Percentiles rank a stretch among this genome's conserved stretches.
Conservation (phyloP, 768 basidiomycete genomes). For the Podaxis sp. region DNA sequence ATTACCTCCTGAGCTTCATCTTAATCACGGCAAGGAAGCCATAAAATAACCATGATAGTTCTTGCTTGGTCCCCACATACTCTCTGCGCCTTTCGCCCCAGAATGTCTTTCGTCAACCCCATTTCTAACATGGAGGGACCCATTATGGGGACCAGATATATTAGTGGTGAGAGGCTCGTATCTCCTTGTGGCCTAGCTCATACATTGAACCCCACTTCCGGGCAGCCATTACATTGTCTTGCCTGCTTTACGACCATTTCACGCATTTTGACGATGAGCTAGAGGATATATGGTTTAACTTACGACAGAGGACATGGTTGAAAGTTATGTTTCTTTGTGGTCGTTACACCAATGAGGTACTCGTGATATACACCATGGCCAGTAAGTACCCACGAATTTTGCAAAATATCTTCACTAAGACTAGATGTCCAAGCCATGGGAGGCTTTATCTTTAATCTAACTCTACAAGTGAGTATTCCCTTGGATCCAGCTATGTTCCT, state of each 20-base stretch:
- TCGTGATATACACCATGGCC: not conserved
- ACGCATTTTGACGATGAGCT: not conserved
- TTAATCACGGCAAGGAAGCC: no score
- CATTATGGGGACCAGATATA: not conserved
- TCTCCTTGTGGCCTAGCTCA: not conserved
- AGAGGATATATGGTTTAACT: not conserved
- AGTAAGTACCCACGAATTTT: not conserved
- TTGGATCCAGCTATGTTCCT: not conserved
- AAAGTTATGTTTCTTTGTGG: constrained; percentile 2
- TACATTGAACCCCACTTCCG: not conserved
- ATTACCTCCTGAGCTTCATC: no score
- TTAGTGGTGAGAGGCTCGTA: not conserved
- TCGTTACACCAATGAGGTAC: not conserved
- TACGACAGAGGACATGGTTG: not conserved
- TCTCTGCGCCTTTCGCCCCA: not conserved
- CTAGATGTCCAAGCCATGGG: not conserved
- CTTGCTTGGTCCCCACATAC: no score
- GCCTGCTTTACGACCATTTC: not conserved
- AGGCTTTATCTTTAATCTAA: not conserved
- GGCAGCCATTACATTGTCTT: not conserved
- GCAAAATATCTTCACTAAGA: not conserved
- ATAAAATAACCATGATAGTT: no score
- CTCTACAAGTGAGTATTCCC: not conserved
- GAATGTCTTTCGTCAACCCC: not conserved
- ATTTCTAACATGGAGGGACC: not conserved